phyloP scores from a whole-genome alignment of 805 yeast genomes.

The Soucietia sequanensis region DNA sequence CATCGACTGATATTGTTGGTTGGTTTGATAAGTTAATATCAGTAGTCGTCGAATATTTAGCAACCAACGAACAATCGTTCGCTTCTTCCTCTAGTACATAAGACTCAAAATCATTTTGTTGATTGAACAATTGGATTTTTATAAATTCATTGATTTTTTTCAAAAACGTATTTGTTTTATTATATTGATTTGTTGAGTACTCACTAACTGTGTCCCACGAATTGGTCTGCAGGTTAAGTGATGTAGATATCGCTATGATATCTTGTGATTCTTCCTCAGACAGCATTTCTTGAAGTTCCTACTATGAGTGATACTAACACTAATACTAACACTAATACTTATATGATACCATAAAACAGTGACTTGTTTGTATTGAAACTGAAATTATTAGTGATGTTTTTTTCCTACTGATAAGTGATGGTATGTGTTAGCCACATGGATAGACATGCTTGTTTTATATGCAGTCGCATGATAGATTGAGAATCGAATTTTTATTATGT shows the following conservation, averaged over 20 bases:
- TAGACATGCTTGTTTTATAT: too few relatives aligned
- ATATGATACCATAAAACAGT: too few relatives aligned
- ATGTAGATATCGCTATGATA: conserved; percentile 8
- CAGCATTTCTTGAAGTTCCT: too few relatives aligned
- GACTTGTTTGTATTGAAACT: too few relatives aligned
- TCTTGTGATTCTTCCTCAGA: conserved; percentile 13
- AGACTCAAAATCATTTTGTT: conserved; percentile 39
- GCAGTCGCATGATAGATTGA: too few relatives aligned
- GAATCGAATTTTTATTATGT: too few relatives aligned
- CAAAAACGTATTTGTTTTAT: conserved; percentile 16
- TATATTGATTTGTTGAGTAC: conserved; percentile 7
- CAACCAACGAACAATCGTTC: conserved; percentile 53
- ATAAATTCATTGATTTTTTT: conserved; percentile 26
- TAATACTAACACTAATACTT: too few relatives aligned
- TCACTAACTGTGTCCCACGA: conserved; percentile 1
- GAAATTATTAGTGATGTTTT: too few relatives aligned
- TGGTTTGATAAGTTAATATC: conserved; percentile 31
- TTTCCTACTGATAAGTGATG: too few relatives aligned
- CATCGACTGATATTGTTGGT: conserved; percentile 21
- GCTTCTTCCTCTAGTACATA: conserved; percentile 44
- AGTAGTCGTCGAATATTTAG: conserved; percentile 45
- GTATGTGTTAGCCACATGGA: too few relatives aligned
- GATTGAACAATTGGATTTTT: conserved; percentile 19
- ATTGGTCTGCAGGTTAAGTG: conserved; percentile 4
- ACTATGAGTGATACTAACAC: too few relatives aligned